Evolutionary conservation across 2,329 filamentous ascomycete genomes (phyloP), one percentile per base, ranked within the genome.

Genomic region (Xylaria arbuscula): DNA sequence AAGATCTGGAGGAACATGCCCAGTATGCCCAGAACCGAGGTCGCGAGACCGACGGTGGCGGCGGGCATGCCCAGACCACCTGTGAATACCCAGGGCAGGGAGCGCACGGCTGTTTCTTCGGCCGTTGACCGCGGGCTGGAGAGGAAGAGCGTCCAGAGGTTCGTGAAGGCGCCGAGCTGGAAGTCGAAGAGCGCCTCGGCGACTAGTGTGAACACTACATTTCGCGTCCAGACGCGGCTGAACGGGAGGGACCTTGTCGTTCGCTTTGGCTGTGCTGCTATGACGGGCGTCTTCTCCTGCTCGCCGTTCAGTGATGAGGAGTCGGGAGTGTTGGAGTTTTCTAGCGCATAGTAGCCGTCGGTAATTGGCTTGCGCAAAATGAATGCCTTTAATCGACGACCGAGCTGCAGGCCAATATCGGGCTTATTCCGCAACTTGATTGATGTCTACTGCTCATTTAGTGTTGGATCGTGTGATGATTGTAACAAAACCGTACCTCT

Each of bases 171-270:
- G 69, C 88, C 89, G 71, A 84, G 87, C 80, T 93, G 91, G 75
- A 93, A 89, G 70, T 91, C 89, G 73, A 92, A 89, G 57, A 93
- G 86, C 38, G 89, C 89, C 70, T 90, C 89, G 32, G 85, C 86
- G 56, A 92, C 76, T 2, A 93, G 81, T 0, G 84, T 86, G 63
- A 84, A 81, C 67, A 85, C 77, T 51, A 86, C 82, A 64, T 85
- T 84, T 59, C 79, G 80, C 0, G 83, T 85, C 80, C 83, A 85
- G 54, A 85, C 79, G 36, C 80, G 78, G n/a, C 72, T 73, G 68
- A 85, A 83, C 0, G 73, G 81, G 64, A 80, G 79, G 70, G 72
- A 71, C n/a, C 66, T 64, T 22, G 61, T 64, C 24, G 62, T 66
- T 71, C 47, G 67, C 72, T 60, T 79, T 74, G 51, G 72, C 19